Percentiles rank a stretch among this genome's conserved stretches.
These are phyloP conservation scores for Marchantia polymorpha DNA, from an alignment of 225 moss, liverwort and hornwort species.

Conservation along the genomic window DNA sequence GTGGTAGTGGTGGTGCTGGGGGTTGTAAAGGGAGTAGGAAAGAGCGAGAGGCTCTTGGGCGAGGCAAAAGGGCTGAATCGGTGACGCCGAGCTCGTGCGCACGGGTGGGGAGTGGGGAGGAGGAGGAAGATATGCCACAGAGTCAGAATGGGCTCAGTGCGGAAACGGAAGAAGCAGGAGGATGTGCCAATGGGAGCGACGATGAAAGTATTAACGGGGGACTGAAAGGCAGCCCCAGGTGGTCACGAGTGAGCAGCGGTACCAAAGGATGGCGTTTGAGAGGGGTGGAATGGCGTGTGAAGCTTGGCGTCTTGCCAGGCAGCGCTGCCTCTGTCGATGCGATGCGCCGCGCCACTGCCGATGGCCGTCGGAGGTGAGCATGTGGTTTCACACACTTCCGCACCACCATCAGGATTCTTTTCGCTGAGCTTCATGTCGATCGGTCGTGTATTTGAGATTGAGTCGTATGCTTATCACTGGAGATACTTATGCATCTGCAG, in stretches of 20 bases:
- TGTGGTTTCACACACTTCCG: not conserved
- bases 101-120: not conserved
- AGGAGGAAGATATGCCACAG: slow-evolving; percentile 33
- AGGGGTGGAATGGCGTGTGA: slow-evolving; percentile 62
- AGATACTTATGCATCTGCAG: not conserved
- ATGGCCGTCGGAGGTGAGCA: slow-evolving; percentile 57
- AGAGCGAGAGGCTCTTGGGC: not conserved
- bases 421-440: not conserved
- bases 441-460: not conserved
- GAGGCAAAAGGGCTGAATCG: not conserved
- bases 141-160: slow-evolving; percentile 26
- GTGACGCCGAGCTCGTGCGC: not conserved
- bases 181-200: slow-evolving; percentile 30
- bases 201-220: slow-evolving; percentile 29
- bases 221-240: slow-evolving; percentile 30
- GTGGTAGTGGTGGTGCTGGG: not conserved
- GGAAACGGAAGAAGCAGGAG: slow-evolving; percentile 32
- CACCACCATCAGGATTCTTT: not conserved
- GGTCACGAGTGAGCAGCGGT: slow-evolving; percentile 32
- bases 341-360: slow-evolving; percentile 56
- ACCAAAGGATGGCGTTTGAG: slow-evolving; percentile 53
- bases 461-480: not conserved
- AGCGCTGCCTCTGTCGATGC: slow-evolving; percentile 43
- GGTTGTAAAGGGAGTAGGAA: not conserved
- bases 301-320: slow-evolving; percentile 49